Evolutionary conservation across 805 yeast species (phyloP), one percentile per base, ranked within the genome.

Genomic region (Candida piceae): DNA sequence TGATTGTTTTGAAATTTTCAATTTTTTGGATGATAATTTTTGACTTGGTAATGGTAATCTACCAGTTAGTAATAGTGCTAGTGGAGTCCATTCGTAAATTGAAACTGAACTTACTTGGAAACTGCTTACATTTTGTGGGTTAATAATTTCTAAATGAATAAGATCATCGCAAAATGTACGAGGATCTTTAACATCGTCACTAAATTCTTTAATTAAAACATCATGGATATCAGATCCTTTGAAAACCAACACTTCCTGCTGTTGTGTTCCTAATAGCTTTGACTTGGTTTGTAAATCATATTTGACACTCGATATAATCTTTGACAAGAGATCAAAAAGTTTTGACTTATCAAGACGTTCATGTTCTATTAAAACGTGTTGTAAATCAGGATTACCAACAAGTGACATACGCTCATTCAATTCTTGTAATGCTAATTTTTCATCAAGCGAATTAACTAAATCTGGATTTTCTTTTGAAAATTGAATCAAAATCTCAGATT

Each of bases 31-130:
- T n/a, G n/a, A n/a, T n/a, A 28, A 36, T 16, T 32, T 19, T 21
- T 30, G 22, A 1, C 38, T 19, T 3, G 45, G 41, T 20, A 36
- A 17, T 10, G 39, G 33, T 9, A 35, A 12, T 24, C 22, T 31
- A 3, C 39, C 48, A 25, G 34, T 20, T n/a, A 45, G 9, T 10
- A 42, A 32, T 15, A 36, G 26, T 10, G 48, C 32, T 16, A 29
- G 19, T 2, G 41, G 41, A 9, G 52, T 41, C 52, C 52, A 48
- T 20, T 42, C 35, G 16, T 48, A 48, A n/a, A 18, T 29, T 9
- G 46, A 38, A 9, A 39, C 31, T 2, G 45, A 35, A 31, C 49
- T 45, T 12, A 40, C 24, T 35, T 48, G 49, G 18, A 48, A 48
- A 13, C 15, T 20, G 16, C 31, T 18, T 4, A 48, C 48, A 16